These are phyloP conservation scores for Colletotrichum filicis DNA, from an alignment of 2,329 filamentous ascomycete genomes.

Conservation along the genomic window DNA sequence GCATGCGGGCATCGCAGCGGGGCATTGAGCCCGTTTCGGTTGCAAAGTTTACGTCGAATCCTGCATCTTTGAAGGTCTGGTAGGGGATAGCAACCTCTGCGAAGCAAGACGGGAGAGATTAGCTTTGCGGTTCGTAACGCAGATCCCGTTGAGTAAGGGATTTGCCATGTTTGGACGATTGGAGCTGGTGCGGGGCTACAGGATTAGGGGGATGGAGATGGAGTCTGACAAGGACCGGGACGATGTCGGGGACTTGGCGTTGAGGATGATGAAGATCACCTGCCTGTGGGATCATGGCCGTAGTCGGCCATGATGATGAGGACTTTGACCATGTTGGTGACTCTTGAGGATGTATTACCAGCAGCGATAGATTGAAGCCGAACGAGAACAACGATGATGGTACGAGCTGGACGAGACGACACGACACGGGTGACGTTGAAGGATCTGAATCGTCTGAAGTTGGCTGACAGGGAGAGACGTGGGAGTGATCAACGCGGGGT, in stretches of 20 bases:
- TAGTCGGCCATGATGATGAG: constrained; percentile 65
- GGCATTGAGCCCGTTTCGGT: constrained; percentile 60
- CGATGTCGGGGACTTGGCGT: background rate
- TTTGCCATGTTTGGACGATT: constrained; percentile 2
- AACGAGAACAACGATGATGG: background rate
- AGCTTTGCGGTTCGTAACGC: constrained; percentile 26
- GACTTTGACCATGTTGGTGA: constrained; percentile 46
- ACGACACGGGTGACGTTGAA: background rate
- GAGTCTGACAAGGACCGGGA: background rate
- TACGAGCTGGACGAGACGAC: background rate
- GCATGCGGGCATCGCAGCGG: constrained; percentile 60
- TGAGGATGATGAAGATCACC: background rate
- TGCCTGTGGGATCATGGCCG: constrained; percentile 66
- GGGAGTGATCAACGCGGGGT: constrained; percentile 11
- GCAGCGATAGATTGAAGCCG: background rate
- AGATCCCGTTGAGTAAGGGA: background rate
- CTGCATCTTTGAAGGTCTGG: constrained; percentile 56
- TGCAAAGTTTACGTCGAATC: constrained; percentile 59
- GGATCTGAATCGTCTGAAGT: background rate
- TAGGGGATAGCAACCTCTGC: constrained; percentile 63
- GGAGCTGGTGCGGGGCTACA: background rate
- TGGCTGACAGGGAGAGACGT: background rate
- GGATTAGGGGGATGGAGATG: background rate
- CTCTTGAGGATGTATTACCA: background rate
- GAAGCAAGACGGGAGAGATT: background rate